Evolutionary conservation across 225 moss, liverwort and hornwort genomes (phyloP).

Genomic region (Lunularia cruciata): DNA sequence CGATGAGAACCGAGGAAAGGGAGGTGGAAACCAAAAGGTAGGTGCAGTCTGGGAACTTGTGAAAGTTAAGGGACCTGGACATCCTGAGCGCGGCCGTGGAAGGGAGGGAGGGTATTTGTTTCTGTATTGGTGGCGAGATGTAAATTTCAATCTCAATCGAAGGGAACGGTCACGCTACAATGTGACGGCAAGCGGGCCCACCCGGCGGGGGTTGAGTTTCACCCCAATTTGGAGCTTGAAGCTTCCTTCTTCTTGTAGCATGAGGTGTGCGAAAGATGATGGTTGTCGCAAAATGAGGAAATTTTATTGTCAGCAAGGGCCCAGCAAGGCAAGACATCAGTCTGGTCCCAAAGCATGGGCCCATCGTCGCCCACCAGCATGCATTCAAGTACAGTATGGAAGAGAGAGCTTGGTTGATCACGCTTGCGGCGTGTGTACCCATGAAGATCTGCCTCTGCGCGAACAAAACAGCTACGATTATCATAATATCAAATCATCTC

Average conservation of each 20-base stretch:
- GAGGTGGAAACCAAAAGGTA: background rate
- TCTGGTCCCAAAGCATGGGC: constrained; percentile 15
- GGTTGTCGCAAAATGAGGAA: constrained; percentile 6
- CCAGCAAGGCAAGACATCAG: constrained; percentile 1
- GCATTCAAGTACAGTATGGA: constrained; percentile 17
- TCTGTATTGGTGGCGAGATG: no score
- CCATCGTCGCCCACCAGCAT: constrained; percentile 8
- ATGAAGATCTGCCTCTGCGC: constrained; percentile 14
- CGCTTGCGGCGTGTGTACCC: constrained; percentile 17
- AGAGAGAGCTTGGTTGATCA: constrained; percentile 2
- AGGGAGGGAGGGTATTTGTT: constrained; percentile 4
- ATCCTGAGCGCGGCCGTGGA: no score
- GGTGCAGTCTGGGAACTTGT: constrained; percentile 8
- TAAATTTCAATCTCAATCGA: background rate
- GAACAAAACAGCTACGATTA: constrained; percentile 5
- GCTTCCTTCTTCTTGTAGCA: constrained; percentile 7
- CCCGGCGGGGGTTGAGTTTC: background rate
- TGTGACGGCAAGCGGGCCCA: background rate
- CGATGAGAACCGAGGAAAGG: background rate
- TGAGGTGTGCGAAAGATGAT: constrained; percentile 10
- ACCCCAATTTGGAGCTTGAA: constrained; percentile 3
- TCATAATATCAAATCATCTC: background rate
- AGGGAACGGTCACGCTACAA: constrained; percentile 3
- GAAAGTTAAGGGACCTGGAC: background rate
- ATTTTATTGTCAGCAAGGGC: constrained; percentile 8